These are phyloP conservation scores for Penicillium sp. DNA, from an alignment of 2,329 filamentous ascomycete species.

Conservation along the genomic window DNA sequence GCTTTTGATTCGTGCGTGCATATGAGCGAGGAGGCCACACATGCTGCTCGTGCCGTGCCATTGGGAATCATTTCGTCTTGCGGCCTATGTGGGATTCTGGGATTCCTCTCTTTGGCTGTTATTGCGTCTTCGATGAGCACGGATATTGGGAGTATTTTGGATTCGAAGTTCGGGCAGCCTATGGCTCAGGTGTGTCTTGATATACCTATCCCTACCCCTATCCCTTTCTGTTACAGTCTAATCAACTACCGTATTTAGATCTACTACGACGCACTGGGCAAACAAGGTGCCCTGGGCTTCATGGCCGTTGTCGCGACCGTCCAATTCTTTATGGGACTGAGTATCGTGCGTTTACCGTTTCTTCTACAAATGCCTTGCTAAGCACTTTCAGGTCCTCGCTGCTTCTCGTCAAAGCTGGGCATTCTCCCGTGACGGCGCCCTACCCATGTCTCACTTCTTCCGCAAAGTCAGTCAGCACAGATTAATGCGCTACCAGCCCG, in stretches of 20 bases:
- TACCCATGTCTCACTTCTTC: conserved; percentile 57
- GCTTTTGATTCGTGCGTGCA: conserved; percentile 57
- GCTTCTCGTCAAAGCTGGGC: conserved; percentile 59
- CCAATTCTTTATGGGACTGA: conserved; percentile 60
- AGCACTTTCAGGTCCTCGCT: conserved; percentile 43
- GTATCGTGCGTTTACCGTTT: conserved; percentile 36
- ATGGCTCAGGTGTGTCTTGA: conserved; percentile 45
- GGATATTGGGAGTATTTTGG: conserved; percentile 49
- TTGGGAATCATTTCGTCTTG: conserved; percentile 24
- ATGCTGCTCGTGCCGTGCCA: conserved; percentile 56
- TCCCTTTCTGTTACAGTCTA: background rate
- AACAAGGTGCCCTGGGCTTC: conserved; percentile 54
- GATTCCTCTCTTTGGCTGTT: conserved; percentile 55
- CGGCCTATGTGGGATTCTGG: conserved; percentile 44
- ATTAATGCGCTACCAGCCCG: conserved; percentile 52
- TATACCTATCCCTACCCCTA: no score
- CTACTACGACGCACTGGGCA: conserved; percentile 58
- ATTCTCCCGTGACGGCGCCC: conserved; percentile 57
- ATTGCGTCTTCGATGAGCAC: conserved; percentile 55
- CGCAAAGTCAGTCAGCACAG: conserved; percentile 50
- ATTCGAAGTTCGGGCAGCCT: conserved; percentile 54
- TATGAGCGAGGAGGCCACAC: conserved; percentile 58
- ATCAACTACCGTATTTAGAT: conserved; percentile 38
- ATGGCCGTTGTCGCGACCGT: conserved; percentile 58
- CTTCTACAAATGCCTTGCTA: conserved; percentile 5